Evolutionary conservation across 371 early-diverging fungal species (phyloP).

Genomic region (Coemansia sp.): DNA sequence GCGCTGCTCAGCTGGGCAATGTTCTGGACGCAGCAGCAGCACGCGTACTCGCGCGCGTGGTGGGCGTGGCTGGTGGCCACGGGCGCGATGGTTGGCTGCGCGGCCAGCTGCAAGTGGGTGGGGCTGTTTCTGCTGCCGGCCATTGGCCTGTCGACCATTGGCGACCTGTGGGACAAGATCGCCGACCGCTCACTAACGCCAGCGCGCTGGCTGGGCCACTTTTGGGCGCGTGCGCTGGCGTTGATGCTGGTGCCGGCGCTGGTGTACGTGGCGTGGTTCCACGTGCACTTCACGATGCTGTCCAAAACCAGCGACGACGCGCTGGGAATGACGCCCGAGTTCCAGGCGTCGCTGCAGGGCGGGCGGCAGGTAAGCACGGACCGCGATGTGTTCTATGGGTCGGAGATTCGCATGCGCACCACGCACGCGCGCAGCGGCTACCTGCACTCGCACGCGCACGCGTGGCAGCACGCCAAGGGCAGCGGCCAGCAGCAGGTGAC

Average conservation of each 20-base stretch:
- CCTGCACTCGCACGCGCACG: slow-evolving; percentile 84
- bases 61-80: slow-evolving; percentile 71
- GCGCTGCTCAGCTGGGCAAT: slow-evolving; percentile 73
- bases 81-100: slow-evolving; percentile 68
- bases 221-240: slow-evolving; percentile 60
- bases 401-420: slow-evolving; percentile 75
- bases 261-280: slow-evolving; percentile 77
- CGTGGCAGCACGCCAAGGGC: slow-evolving; percentile 76
- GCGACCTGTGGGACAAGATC: slow-evolving; percentile 87
- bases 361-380: slow-evolving; percentile 37
- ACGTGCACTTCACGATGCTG: slow-evolving; percentile 76
- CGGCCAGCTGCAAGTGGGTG: slow-evolving; percentile 83
- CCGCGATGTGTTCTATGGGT: slow-evolving; percentile 75
- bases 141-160: slow-evolving; percentile 79
- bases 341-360: slow-evolving; percentile 63
- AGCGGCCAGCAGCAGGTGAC: slow-evolving; percentile 94
- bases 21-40: slow-evolving; percentile 63
- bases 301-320: slow-evolving; percentile 74
- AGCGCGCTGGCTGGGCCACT: slow-evolving; percentile 51
- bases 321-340: slow-evolving; percentile 74
- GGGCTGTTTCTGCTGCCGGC: slow-evolving; percentile 86
- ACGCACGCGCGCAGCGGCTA: slow-evolving; percentile 70
- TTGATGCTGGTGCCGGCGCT: slow-evolving; percentile 76
- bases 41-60: slow-evolving; percentile 66
- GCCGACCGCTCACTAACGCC: slow-evolving; percentile 65